These are phyloP conservation scores for Imleria badia DNA, from an alignment of 768 basidiomycete species.

Conservation along the genomic window DNA sequence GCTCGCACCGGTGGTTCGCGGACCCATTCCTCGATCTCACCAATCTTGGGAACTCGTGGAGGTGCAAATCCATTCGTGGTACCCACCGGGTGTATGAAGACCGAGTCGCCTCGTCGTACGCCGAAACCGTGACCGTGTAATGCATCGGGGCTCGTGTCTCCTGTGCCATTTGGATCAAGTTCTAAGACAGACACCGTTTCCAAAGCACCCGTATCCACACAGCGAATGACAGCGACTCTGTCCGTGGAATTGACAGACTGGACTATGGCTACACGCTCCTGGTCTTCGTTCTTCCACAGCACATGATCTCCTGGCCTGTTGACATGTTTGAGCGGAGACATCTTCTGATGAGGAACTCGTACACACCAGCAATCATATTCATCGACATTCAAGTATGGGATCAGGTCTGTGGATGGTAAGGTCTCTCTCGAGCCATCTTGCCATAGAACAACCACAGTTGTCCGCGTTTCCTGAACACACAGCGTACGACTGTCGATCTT, in stretches of 20 bases:
- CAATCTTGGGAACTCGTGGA: conserved; percentile 79
- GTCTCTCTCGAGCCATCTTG: conserved; percentile 77
- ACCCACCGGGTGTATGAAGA: conserved; percentile 72
- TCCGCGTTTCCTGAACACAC: conserved; percentile 67
- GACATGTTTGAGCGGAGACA: conserved; percentile 8
- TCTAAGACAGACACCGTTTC: conserved; percentile 83
- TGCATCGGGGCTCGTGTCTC: conserved; percentile 46
- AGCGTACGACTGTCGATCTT: conserved; percentile 55
- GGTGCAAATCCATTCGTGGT: conserved; percentile 68
- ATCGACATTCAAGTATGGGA: conserved; percentile 85
- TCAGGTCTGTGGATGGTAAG: conserved; percentile 58
- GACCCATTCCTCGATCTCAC: conserved; percentile 81
- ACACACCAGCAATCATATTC: conserved; percentile 89
- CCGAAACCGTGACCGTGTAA: conserved; percentile 64
- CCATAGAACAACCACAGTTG: conserved; percentile 78
- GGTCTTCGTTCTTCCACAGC: conserved; percentile 76
- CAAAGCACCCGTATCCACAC: conserved; percentile 48
- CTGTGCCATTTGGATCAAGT: conserved; percentile 80
- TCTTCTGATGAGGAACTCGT: background rate
- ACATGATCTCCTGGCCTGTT: conserved; percentile 90
- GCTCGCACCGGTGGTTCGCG: conserved; percentile 52
- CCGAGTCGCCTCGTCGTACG: conserved; percentile 79
- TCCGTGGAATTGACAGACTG: conserved; percentile 73
- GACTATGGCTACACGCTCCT: conserved; percentile 65
- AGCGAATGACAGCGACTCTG: conserved; percentile 66